These are phyloP conservation scores for Hemerocallis citrina DNA, from an alignment of 106 monocot genomes.

Conservation along the genomic window DNA sequence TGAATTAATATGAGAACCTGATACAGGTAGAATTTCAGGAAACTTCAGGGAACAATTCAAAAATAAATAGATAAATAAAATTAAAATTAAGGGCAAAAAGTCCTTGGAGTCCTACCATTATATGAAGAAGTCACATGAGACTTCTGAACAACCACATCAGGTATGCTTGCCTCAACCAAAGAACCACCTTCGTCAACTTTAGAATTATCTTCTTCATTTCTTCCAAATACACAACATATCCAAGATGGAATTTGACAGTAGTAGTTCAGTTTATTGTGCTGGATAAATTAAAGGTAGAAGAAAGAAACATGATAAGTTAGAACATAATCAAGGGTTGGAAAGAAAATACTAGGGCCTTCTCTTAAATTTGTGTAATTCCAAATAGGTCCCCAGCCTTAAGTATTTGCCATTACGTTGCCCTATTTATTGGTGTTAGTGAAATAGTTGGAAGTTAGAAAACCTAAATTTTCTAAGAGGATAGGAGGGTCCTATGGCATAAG, in stretches of 20 bases:
- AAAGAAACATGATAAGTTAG: neutral
- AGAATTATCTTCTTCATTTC: constrained; percentile 25
- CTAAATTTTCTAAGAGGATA: too few species aligned
- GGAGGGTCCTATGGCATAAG: too few species aligned
- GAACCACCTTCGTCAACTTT: constrained; percentile 21
- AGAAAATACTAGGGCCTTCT: too few species aligned
- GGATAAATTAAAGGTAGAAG: neutral
- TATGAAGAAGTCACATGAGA: constrained; percentile 7
- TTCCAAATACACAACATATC: constrained; percentile 56
- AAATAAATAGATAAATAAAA: neutral
- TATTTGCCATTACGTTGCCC: too few species aligned
- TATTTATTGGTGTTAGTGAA: too few species aligned
- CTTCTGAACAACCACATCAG: constrained; percentile 16
- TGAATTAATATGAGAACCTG: constrained; percentile 25
- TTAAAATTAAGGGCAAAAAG: constrained; percentile 5
- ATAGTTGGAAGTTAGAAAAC: too few species aligned
- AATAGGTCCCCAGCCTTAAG: too few species aligned
- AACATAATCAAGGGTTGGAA: neutral
- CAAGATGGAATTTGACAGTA: constrained; percentile 55
- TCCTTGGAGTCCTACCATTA: constrained; percentile 23
- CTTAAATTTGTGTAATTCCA: too few species aligned
- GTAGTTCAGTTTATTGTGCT: constrained; percentile 61
- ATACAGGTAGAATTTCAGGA: neutral
- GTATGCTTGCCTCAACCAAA: constrained; percentile 10
- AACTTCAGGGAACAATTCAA: neutral